Evolutionary conservation across 106 monocot species (phyloP), one percentile per base, ranked within the genome.

Genomic region (Dendrobium huoshanense): DNA sequence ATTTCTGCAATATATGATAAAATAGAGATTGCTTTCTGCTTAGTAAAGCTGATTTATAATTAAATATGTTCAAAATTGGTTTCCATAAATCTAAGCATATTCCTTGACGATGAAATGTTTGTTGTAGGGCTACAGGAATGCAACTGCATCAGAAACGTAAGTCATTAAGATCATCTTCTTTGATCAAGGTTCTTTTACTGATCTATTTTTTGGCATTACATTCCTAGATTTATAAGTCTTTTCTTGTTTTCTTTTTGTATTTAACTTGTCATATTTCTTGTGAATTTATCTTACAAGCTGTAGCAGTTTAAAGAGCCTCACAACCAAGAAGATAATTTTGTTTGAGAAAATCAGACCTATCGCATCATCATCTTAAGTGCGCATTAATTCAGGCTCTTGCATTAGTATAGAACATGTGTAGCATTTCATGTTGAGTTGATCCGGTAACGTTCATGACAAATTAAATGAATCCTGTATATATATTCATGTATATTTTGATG

Each of bases 111-210:
- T 73, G 17, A 80, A 24, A 27, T 83, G 82, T 82, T 78, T 55
- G 31, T 85, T 18, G 65, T 89, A 98, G 97, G 97, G 94, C 78
- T 98, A 97, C 65, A 90, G 89, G 85, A 97, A 75, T 82, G 75
- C 82, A 56, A 75, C 87, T 45, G 88, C 97, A 74, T 89, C 94
- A 42, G 94, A 92, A 83, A 82, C 89, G 97, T 97, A 88, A 88
- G 96, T 86, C 42, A 73, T 7, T 7, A 24, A 55, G 61, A 29
- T 77, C 31, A 17, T 48, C 41, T 37, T 75, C 1, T 25, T 25
- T 45, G 1, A 44, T 76, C 24, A 76, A 76, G 20, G n/a, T 25
- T 24, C 49, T 47, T 6, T 72, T 10, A 16, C 27, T 47, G 18
- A 76, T 76, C 22, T 49, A 49, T 70, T 29, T 16, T 13, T 31